Evolutionary conservation across 345 rosid genomes (phyloP).

Genomic region (Cardamine resedifolia): DNA sequence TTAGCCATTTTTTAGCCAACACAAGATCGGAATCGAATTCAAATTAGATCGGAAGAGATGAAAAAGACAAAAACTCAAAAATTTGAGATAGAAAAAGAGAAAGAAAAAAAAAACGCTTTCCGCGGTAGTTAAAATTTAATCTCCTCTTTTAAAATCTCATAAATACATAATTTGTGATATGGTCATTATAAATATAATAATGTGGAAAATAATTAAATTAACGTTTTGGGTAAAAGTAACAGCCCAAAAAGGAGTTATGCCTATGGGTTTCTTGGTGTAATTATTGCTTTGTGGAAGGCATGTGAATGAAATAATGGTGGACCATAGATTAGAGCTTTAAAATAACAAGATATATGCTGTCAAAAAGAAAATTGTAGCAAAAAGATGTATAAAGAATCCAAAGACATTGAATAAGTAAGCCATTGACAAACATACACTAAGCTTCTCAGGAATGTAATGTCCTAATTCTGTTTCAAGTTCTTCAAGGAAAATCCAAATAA

Average conservation of each 20-base stretch:
- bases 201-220: slow-evolving; percentile 14
- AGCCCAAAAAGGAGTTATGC: slow-evolving; percentile 11
- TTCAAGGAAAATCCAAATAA: neutral
- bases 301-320: slow-evolving; percentile 39
- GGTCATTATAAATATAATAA: neutral
- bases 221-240: slow-evolving; percentile 17
- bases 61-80: too few species aligned
- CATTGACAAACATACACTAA: slow-evolving; percentile 19
- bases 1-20: too few species aligned
- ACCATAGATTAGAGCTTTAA: slow-evolving; percentile 21
- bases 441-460: slow-evolving; percentile 2
- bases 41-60: too few species aligned
- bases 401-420: slow-evolving; percentile 21
- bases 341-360: slow-evolving; percentile 2
- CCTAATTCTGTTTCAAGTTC: slow-evolving; percentile 17
- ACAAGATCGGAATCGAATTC: too few species aligned
- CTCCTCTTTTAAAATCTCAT: too few species aligned
- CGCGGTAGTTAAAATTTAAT: too few species aligned
- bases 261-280: slow-evolving; percentile 7
- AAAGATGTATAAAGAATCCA: slow-evolving; percentile 6
- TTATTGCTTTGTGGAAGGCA: slow-evolving; percentile 30
- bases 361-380: neutral
- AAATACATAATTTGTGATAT: neutral
- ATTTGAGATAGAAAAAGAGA: too few species aligned
- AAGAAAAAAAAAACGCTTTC: too few species aligned